These are phyloP conservation scores for Calocera cornea DNA, from an alignment of 768 basidiomycete species.

Conservation along the genomic window DNA sequence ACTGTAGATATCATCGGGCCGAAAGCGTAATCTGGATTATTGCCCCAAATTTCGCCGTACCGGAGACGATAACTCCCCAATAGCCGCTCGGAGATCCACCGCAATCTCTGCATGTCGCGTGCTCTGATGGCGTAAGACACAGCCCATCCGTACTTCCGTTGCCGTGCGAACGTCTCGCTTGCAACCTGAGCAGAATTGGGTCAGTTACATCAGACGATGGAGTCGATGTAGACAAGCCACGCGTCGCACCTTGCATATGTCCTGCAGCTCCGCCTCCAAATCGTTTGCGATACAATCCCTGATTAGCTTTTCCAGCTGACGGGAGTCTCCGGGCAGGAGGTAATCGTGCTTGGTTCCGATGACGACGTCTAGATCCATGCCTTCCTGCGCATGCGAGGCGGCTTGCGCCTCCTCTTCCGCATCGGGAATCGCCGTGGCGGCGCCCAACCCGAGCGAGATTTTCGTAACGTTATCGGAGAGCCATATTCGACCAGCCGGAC, in stretches of 20 bases:
- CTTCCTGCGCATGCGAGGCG: not conserved
- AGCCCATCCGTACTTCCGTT: constrained; percentile 66
- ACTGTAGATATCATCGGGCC: too few relatives aligned
- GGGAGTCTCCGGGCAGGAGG: not conserved
- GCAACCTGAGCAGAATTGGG: constrained; percentile 40
- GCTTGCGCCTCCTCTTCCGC: not conserved
- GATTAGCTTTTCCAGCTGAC: not conserved
- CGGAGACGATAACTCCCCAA: too few relatives aligned
- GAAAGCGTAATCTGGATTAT: too few relatives aligned
- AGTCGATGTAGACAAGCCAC: not conserved
- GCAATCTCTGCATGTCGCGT: constrained; percentile 68
- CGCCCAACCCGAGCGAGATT: not conserved
- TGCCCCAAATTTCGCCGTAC: too few relatives aligned
- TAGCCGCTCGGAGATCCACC: constrained; percentile 65
- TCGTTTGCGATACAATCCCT: not conserved
- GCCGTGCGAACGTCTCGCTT: constrained; percentile 49
- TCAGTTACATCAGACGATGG: too few relatives aligned
- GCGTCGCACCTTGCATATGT: constrained; percentile 55
- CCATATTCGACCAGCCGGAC: not conserved
- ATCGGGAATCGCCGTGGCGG: not conserved
- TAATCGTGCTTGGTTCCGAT: not conserved
- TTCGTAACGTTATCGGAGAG: not conserved
- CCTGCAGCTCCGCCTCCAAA: constrained; percentile 57
- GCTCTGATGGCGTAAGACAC: constrained; percentile 74
- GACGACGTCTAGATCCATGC: not conserved